Evolutionary conservation across 805 yeast species (phyloP).

Genomic region (Brettanomyces custersianus): DNA sequence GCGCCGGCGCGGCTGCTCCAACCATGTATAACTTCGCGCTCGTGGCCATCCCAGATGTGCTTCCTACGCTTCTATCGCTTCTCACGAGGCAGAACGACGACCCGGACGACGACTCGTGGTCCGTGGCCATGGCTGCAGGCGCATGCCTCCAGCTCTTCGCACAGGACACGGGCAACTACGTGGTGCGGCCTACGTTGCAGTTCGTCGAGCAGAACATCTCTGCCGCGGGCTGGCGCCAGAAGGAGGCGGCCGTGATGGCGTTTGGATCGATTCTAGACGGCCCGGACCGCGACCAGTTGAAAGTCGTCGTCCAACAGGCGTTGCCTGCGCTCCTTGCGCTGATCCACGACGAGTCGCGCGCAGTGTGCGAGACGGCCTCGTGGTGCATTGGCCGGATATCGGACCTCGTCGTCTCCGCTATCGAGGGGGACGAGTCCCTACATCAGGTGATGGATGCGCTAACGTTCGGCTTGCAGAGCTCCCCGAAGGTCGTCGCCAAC

Average conservation of each 20-base stretch:
- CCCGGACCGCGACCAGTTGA: conserved; percentile 67
- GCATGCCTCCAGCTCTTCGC: conserved; percentile 93
- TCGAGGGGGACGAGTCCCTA: conserved; percentile 55
- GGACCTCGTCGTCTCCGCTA: conserved; percentile 71
- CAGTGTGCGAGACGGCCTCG: conserved; percentile 93
- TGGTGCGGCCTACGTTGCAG: conserved; percentile 73
- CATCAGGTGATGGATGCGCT: conserved; percentile 69
- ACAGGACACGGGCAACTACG: conserved; percentile 77
- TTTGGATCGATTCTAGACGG: conserved; percentile 96
- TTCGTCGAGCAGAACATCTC: conserved; percentile 73
- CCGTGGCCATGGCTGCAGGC: conserved; percentile 97
- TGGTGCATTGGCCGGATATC: conserved; percentile 98
- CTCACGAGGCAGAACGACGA: conserved; percentile 88
- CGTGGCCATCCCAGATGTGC: conserved; percentile 73
- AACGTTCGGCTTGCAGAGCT: conserved; percentile 75
- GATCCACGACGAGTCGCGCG: conserved; percentile 67
- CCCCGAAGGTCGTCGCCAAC: conserved; percentile 90
- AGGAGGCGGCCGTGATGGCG: conserved; percentile 99
- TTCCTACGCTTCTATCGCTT: conserved; percentile 75
- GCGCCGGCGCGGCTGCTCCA: conserved; percentile 14
- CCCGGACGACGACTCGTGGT: conserved; percentile 95
- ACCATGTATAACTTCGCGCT: conserved; percentile 72
- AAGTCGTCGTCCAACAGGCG: conserved; percentile 68
- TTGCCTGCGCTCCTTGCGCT: conserved; percentile 66
- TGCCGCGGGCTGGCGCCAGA: conserved; percentile 63